A percentile compares a stretch with the other conserved stretches of the same genome.
These are phyloP conservation scores for Mycena galericulata DNA, from an alignment of 768 basidiomycete genomes.

Conservation along the genomic window DNA sequence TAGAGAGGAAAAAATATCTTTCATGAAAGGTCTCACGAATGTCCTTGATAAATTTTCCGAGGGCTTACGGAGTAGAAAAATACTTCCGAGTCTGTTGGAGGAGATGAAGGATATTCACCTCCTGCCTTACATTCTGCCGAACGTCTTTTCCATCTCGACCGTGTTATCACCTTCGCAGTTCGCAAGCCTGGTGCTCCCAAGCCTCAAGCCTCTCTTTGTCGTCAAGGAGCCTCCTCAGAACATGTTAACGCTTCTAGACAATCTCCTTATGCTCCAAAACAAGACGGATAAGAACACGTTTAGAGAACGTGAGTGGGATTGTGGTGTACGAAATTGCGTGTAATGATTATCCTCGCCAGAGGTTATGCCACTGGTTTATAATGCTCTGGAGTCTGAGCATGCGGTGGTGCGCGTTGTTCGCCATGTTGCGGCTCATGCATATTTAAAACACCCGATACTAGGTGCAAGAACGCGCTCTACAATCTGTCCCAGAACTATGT, in stretches of 20 bases:
- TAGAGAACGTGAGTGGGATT: constrained; percentile 79
- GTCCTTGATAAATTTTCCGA: constrained; percentile 91
- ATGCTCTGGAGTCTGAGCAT: constrained; percentile 96
- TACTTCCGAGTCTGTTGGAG: constrained; percentile 92
- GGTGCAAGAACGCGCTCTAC: constrained; percentile 94
- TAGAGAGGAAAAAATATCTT: constrained; percentile 94
- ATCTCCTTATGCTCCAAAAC: constrained; percentile 84
- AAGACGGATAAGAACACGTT: constrained; percentile 92
- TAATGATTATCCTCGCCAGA: constrained; percentile 60
- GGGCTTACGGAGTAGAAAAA: constrained; percentile 86
- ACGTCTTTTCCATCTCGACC: constrained; percentile 91
- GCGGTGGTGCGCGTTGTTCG: constrained; percentile 72
- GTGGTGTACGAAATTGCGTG: not conserved
- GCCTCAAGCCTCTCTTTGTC: constrained; percentile 88
- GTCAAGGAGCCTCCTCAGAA: constrained; percentile 98
- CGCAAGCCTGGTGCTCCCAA: constrained; percentile 82
- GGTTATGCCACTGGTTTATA: constrained; percentile 96
- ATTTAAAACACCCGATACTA: constrained; percentile 41
- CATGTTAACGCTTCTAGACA: constrained; percentile 94
- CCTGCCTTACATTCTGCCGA: constrained; percentile 94
- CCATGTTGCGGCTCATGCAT: not conserved
- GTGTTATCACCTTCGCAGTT: constrained; percentile 86
- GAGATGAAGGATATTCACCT: constrained; percentile 98
- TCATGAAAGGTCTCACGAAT: constrained; percentile 88
- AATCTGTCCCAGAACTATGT: constrained; percentile 86